phyloP scores from a whole-genome alignment of 805 yeast genomes.

The Ogataea trehalophila region DNA sequence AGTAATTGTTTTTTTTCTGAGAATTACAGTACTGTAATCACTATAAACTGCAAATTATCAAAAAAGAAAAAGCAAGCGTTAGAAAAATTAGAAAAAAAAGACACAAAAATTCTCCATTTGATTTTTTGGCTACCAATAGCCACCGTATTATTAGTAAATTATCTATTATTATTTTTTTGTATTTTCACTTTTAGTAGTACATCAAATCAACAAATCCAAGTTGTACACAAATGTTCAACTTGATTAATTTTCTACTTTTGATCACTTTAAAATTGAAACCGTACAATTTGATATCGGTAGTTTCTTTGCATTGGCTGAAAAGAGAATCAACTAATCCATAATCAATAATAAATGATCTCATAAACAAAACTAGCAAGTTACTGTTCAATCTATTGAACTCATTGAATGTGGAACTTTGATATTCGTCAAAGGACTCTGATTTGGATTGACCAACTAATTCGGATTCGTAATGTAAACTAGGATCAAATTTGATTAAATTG shows the following conservation, averaged over 20 bases:
- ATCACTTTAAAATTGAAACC: slow-evolving; percentile 24
- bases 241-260: slow-evolving; percentile 13
- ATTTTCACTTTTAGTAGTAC: slow-evolving; percentile 9
- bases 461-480: slow-evolving; percentile 13
- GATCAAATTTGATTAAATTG: slow-evolving; percentile 16
- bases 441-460: slow-evolving; percentile 18
- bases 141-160: too few relatives aligned
- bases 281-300: slow-evolving; percentile 15
- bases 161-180: too few relatives aligned
- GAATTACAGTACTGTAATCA: too few relatives aligned
- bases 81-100: too few relatives aligned
- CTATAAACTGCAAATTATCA: too few relatives aligned
- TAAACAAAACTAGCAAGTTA: slow-evolving; percentile 20
- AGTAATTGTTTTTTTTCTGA: too few relatives aligned
- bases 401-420: slow-evolving; percentile 15
- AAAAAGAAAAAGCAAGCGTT: too few relatives aligned
- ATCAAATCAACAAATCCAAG: slow-evolving; percentile 21
- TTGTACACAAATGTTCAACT: slow-evolving; percentile 15
- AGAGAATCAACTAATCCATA: slow-evolving; percentile 9
- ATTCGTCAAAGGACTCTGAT: slow-evolving; percentile 13
- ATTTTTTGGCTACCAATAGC: too few relatives aligned
- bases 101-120: too few relatives aligned
- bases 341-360: slow-evolving; percentile 18
- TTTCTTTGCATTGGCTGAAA: too few relatives aligned
- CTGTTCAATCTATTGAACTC: slow-evolving; percentile 14